A percentile compares a stretch with the other conserved stretches of the same genome.
Conservation (phyloP, 2,329 filamentous ascomycete species). For the Phaeophleospora eucalypticola region DNA sequence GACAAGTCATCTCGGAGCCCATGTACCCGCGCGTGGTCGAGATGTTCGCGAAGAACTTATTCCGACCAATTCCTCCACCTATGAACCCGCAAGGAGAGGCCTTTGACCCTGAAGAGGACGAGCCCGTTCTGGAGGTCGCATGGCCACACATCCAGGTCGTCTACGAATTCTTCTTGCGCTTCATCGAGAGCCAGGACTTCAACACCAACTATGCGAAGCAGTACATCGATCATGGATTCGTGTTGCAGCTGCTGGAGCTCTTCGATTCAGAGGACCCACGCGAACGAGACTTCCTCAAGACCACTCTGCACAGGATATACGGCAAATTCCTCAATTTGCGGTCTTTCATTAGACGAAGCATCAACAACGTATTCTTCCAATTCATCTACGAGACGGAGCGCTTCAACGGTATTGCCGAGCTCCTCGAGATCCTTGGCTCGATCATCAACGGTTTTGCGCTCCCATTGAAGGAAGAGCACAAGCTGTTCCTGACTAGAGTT, state of each 20-base stretch:
- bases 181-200: constrained; percentile 99
- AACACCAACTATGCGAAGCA: constrained; percentile 99
- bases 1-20: constrained; percentile 95
- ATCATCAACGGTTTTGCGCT: constrained; percentile 99
- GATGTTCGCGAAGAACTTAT: constrained; percentile 99
- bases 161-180: constrained; percentile 97
- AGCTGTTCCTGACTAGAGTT: constrained; percentile 91
- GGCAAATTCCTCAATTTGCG: constrained; percentile 97
- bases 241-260: constrained; percentile 88
- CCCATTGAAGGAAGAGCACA: constrained; percentile 96
- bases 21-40: constrained; percentile 99
- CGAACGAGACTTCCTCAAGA: constrained; percentile 96
- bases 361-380: constrained; percentile 99
- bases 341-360: constrained; percentile 94
- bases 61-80: constrained; percentile 92
- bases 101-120: constrained; percentile 97
- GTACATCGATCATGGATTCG: constrained; percentile 97
- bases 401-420: constrained; percentile 95
- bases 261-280: constrained; percentile 98
- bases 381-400: constrained; percentile 98
- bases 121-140: constrained; percentile 93
- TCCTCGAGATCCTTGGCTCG: constrained; percentile 92
- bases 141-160: constrained; percentile 99
- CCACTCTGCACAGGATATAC: constrained; percentile 94
- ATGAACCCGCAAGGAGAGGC: constrained; percentile 98